Base-by-base conservation (phyloP, 495 filamentous ascomycete species). In the Friedmanniomyces simplex region DNA sequence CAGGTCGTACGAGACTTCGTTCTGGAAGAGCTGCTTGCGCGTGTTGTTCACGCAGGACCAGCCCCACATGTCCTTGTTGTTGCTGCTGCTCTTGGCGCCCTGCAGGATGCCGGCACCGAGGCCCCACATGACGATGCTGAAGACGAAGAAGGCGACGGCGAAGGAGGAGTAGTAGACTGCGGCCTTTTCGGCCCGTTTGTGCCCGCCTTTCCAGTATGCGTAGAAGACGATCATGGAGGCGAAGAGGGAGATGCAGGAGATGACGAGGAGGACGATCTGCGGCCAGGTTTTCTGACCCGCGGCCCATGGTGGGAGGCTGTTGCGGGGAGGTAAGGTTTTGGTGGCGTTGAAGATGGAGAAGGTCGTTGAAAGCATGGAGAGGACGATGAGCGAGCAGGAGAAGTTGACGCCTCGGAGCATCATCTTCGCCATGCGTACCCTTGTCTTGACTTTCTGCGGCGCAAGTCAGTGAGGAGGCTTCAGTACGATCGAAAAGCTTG, bases 141-240 rank as follows among this genome's bases (percentile, higher is more conserved):
- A 90, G 58, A 88, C 83, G 78, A 97, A 99, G 76, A 90, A 96
- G 58, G 81, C 82, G 47, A 96, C 83, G 13, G 91, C 85, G 68
- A 97, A 94, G 48, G 87, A 75, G 18, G 89, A 93, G 75, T 95
- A 96, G 77, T 96, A 97, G 58, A 95, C 78, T 34, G 88, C 88
- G 21, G 86, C 83, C 69, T 96, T 96, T 72, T 96, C 88, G 1
- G 93, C 93, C 52, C 89, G 80, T 60, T 76, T 76, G 71, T 97
- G 91, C 1, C 93, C 94, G 50, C 91, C 89, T 69, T 82, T 83
- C 75, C 82, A 93, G 75, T 97, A 96, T 11, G 79, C 85, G 69
- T 84, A 81, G 68, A 99, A 88, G 45, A 99, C 83, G 47, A 82
- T 68, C 39, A 96, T 65, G 62, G 87, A 93, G 58, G 91, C 78